Base-by-base conservation (phyloP, 78 protist genomes). In the Acrasis kona region DNA sequence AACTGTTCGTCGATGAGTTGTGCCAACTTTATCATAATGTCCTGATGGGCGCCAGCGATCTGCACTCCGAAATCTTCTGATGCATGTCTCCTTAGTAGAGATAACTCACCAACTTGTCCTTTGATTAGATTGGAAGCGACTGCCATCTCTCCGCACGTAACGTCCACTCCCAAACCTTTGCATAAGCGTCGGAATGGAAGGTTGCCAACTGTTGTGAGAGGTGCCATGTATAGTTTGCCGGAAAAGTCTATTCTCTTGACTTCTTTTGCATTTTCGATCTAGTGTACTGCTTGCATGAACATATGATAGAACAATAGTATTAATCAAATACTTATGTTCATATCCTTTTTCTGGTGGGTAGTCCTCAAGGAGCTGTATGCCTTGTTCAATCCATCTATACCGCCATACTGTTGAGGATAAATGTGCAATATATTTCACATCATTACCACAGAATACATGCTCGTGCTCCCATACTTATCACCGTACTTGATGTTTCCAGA, bases 131-230 rank as follows among this genome's bases (percentile, higher is more conserved):
- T 76, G 31, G 41, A 4, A 0, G 89, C 84, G 41, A 92, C 35
- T 5, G 94, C 97, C 98, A 95, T 95, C 71, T 95, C 98, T 9
- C 91, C 80, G 75, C 81, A 70, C 3, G 98, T 95, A 76, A 94
- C 78, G 73, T 95, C 95, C 1, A 10, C 77, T 1, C 88, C 87
- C 39, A 80, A 61, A 34, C 30, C 64, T 78, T 78, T 83, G 80
- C 96, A 89, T 34, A 93, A n/a, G 8, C 90, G 66, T 6, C 99
- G 91, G 87, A 93, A 96, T 10, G 99, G 99, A 35, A 96, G 84
- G 78, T 96, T 96, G 40, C 99, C 99, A 31, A 96, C 97, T 6
- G 99, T 96, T 3, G 99, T 96, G 36, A 96, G 84, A 19, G 99
- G 99, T 37, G 99, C 98, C 0, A 96, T 89, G 74, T 71, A 69